Conservation (phyloP, 805 yeast genomes). For the Metschnikowia lachancei region DNA sequence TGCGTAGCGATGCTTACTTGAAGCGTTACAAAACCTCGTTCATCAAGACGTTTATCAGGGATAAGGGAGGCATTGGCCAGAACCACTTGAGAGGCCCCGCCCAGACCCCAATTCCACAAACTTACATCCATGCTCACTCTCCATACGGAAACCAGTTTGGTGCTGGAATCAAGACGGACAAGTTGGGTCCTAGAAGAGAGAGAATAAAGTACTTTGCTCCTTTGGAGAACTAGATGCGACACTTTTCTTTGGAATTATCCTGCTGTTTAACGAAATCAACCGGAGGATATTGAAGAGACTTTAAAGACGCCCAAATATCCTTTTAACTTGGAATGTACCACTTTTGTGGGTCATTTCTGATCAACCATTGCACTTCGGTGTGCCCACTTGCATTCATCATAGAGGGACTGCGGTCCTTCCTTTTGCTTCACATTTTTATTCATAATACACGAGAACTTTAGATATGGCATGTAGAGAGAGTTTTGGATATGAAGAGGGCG, state of each 20-base stretch:
- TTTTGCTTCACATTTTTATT: constrained; percentile 11
- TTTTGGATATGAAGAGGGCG: no score
- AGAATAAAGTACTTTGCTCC: constrained; percentile 42
- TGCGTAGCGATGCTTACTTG: constrained; percentile 37
- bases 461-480: no score
- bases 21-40: constrained; percentile 42
- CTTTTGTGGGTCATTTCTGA: not conserved
- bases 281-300: not conserved
- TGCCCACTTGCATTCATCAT: constrained; percentile 19
- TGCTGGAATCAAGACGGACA: constrained; percentile 42
- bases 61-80: constrained; percentile 47
- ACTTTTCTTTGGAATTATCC: not conserved
- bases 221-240: constrained; percentile 17
- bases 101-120: constrained; percentile 30
- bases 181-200: constrained; percentile 47
- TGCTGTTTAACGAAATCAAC: not conserved
- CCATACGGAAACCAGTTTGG: constrained; percentile 41
- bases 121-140: constrained; percentile 41
- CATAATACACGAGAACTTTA: constrained; percentile 8
- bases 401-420: constrained; percentile 10
- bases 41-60: constrained; percentile 41
- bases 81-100: constrained; percentile 37
- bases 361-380: constrained; percentile 10
- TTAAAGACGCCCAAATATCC: no score
- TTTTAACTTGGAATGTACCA: not conserved